Evolutionary conservation across 768 basidiomycete species (phyloP).

Genomic region (Naganishia kalamii): DNA sequence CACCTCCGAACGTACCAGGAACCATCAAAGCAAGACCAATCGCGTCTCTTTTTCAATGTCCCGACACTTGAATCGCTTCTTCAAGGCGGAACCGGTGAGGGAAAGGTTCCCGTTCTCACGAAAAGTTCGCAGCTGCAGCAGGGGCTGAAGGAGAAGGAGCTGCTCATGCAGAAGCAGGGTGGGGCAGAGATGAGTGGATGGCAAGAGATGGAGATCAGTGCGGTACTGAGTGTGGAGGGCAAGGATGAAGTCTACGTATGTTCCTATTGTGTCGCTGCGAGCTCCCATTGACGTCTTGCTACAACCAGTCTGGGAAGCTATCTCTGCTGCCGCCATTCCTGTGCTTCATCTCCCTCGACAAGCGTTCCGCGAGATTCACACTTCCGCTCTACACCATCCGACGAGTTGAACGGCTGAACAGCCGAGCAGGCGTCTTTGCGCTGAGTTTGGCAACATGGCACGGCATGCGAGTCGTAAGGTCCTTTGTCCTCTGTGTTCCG

Average conservation of each 20-base stretch:
- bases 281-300: not conserved
- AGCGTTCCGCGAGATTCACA: constrained; percentile 84
- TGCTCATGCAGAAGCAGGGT: constrained; percentile 25
- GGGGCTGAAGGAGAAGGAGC: constrained; percentile 17
- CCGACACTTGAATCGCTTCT: constrained; percentile 50
- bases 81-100: not conserved
- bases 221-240: constrained; percentile 75
- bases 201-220: constrained; percentile 71
- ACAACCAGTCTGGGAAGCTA: constrained; percentile 75
- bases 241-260: constrained; percentile 88
- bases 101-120: constrained; percentile 27
- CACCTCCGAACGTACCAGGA: constrained; percentile 88
- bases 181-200: constrained; percentile 28
- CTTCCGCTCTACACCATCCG: constrained; percentile 86
- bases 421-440: constrained; percentile 91
- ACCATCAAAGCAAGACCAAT: constrained; percentile 78
- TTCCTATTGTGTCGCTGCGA: constrained; percentile 26
- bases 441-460: constrained; percentile 91
- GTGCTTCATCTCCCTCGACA: constrained; percentile 81
- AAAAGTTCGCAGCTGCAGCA: constrained; percentile 23
- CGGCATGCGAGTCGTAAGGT: constrained; percentile 77
- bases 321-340: constrained; percentile 83
- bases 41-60: constrained; percentile 76
- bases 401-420: constrained; percentile 82
- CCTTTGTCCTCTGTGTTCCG: not conserved